Base-by-base conservation (phyloP, 2,329 filamentous ascomycete species). In the Colletotrichum spinosum region DNA sequence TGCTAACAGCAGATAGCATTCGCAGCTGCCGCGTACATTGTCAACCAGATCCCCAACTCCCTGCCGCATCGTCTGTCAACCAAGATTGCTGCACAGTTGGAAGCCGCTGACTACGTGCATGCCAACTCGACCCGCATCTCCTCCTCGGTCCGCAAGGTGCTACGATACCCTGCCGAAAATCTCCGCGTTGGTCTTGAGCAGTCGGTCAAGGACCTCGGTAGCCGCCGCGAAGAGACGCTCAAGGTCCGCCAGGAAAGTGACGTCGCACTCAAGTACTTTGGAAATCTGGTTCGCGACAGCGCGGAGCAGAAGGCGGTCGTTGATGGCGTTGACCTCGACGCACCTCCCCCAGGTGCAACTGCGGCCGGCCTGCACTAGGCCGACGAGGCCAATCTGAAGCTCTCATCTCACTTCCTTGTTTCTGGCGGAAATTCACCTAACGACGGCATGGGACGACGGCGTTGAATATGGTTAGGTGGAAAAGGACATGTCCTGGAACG, bases 61-160 rank as follows among this genome's bases (percentile, higher is more conserved):
- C 88, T 99, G 0, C 96, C 96, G 2, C 91, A 90, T 57, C 93
- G 94, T 10, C 87, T 99, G 6, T 91, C 91, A 46, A 86, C 86
- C 73, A 98, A 98, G 80, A 92, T 99, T 64, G 90, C 93, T 2
- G 83, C 88, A 38, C 92, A 94, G 72, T 89, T 99, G 42, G 82
- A 87, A 8, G 86, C 91, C 15, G 89, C 97, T 73, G 96, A 99
- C 80, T 99, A 98, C 75, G 92, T 96, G 1, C 96, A 99, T 78
- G 81, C 88, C 69, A 99, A 99, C 80, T 89, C 94, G 49, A 84
- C 86, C 15, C 92, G 96, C 58, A 97, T 99, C 73, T 90, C 92
- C 25, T 86, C 88, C 34, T 92, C 97, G 59, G 93, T 97, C 46
- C 92, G 95, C 70, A 93, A 94, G 75, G 93, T 97, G 8, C 87